Base-by-base conservation (phyloP, 129 eudicot genomes). In the Kitagawia praeruptora region DNA sequence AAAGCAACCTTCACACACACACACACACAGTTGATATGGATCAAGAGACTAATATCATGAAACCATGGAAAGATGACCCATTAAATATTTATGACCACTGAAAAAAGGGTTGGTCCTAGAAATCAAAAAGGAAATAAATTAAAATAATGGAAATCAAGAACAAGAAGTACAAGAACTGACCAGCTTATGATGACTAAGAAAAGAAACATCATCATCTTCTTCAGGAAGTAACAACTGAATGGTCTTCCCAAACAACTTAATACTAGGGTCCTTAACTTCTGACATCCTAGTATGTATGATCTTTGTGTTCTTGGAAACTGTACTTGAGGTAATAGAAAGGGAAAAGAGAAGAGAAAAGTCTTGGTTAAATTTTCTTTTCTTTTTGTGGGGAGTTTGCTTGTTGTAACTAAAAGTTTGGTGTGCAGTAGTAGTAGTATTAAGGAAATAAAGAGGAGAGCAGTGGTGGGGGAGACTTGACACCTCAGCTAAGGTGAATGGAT, bases 241-340 rank as follows among this genome's bases (percentile, higher is more conserved):
- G 12, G 87, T 87, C 80, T 87, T 85, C 39, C 91, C 91, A 51
- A 87, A 87, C 56, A 87, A 82, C 83, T 87, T 87, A 74, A 87
- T 85, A 71, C 83, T 86, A 16, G 87, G 86, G 83, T 87, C 90
- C 78, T 77, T 87, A 7, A 77, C 18, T 84, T 84, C 85, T 69
- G 87, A 73, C 91, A 87, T 87, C 48, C 73, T 61, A 61, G 69
- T 2, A 61, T 25, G 9, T 25, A n/a, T 25, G 31, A 61, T 61
- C 69, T 25, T 3, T 63, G 51, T 83, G 6, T 40, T 61, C 69
- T 61, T 61, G 69, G 13, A 23, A 61, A 61, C 34, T 61, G 69
- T 61, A 61, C 69, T 61, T 61, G 66, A n/a, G 66, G 66, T 58
- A 58, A 58, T 58, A n/a, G 25, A 61, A 61, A 25, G 66, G 31